phyloP scores from a whole-genome alignment of 352 stramenopile species.

The Pseudoperonospora humuli region DNA sequence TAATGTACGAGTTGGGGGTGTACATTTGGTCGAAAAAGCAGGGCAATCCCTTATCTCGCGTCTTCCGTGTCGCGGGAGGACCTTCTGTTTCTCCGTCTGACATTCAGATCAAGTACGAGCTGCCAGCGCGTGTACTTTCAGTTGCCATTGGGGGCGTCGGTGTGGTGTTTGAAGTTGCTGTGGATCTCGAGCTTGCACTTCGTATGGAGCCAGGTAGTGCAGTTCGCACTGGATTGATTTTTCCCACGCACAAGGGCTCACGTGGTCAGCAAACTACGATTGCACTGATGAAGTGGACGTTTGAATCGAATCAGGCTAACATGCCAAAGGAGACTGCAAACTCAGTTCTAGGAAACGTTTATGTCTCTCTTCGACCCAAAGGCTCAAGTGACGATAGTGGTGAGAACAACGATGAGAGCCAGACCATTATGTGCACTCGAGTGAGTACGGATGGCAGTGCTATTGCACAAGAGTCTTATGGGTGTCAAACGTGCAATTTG shows the following conservation, averaged over 20 bases:
- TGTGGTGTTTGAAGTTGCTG: slow-evolving; percentile 40
- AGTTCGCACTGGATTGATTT: slow-evolving; percentile 41
- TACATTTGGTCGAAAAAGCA: slow-evolving; percentile 36
- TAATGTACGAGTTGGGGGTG: slow-evolving; percentile 35
- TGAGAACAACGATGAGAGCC: slow-evolving; percentile 9
- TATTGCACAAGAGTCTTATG: slow-evolving; percentile 68
- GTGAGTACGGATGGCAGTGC: slow-evolving; percentile 75
- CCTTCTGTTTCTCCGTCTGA: slow-evolving; percentile 12
- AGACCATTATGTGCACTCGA: slow-evolving; percentile 45
- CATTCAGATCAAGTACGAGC: slow-evolving; percentile 33
- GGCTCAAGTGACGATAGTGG: slow-evolving; percentile 3
- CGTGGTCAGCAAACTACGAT: slow-evolving; percentile 5
- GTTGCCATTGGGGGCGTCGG: slow-evolving; percentile 32
- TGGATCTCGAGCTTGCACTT: slow-evolving; percentile 49
- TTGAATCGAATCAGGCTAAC: slow-evolving; percentile 18
- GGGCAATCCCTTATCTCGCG: slow-evolving; percentile 27
- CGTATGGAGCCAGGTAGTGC: slow-evolving; percentile 20
- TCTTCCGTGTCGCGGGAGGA: slow-evolving; percentile 23
- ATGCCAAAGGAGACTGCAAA: slow-evolving; percentile 4
- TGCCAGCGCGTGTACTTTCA: slow-evolving; percentile 35
- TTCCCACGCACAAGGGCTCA: slow-evolving; percentile 17
- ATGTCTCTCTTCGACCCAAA: slow-evolving; percentile 22
- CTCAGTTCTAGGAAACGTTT: slow-evolving; percentile 38
- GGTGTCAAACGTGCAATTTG: slow-evolving; percentile 77
- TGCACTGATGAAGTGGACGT: slow-evolving; percentile 28